These are phyloP conservation scores for Seiridium cupressi DNA, from an alignment of 2,329 filamentous ascomycete genomes.

Conservation along the genomic window DNA sequence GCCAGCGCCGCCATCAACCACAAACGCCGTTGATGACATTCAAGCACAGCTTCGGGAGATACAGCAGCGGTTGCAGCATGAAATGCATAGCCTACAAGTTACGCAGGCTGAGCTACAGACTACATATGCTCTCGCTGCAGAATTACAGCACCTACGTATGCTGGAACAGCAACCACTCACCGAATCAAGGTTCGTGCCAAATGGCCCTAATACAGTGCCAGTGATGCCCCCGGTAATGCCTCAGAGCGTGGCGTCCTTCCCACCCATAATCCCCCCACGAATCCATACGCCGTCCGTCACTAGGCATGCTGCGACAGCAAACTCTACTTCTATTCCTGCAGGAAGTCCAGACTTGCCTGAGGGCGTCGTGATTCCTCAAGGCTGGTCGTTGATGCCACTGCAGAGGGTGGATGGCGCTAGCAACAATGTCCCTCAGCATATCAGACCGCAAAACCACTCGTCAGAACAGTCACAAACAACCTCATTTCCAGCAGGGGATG, in stretches of 20 bases:
- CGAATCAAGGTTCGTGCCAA: conserved; percentile 13
- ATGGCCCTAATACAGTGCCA: conserved; percentile 9
- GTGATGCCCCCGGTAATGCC: conserved; percentile 15
- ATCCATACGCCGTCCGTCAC: conserved; percentile 40
- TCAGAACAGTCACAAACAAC: neutral
- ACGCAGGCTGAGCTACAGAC: conserved; percentile 66
- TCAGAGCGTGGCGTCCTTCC: conserved; percentile 19
- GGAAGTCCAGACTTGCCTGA: conserved; percentile 62
- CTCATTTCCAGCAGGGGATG: neutral
- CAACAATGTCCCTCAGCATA: conserved; percentile 10
- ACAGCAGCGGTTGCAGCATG: conserved; percentile 67
- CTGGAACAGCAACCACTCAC: conserved; percentile 34
- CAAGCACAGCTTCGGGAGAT: conserved; percentile 62
- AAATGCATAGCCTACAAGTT: conserved; percentile 60
- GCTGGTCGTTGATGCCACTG: conserved; percentile 64
- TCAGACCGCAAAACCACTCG: neutral
- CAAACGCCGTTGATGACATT: conserved; percentile 35
- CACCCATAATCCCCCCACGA: conserved; percentile 27
- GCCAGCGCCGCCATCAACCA: conserved; percentile 12
- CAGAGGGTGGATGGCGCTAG: conserved; percentile 46
- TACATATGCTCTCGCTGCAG: conserved; percentile 65
- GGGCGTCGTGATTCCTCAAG: conserved; percentile 61
- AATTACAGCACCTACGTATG: conserved; percentile 64
- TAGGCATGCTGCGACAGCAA: conserved; percentile 44
- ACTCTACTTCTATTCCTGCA: conserved; percentile 52